A percentile compares a stretch with the other conserved stretches of the same genome.
These are phyloP conservation scores for Neopestalotiopsis sp. DNA, from an alignment of 2,329 filamentous ascomycete genomes.

Conservation along the genomic window DNA sequence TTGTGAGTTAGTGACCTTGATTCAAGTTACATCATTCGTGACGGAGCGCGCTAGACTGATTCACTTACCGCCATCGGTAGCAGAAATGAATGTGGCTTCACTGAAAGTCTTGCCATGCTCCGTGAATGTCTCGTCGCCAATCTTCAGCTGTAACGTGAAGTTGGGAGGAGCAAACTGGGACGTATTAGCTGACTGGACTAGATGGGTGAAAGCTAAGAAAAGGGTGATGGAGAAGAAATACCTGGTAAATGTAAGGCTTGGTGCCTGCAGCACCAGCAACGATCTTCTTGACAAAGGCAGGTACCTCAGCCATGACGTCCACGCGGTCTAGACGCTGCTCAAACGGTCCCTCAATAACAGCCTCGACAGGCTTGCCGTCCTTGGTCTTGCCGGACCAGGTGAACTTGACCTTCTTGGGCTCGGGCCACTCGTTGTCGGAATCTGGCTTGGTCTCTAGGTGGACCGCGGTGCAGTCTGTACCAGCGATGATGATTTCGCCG, in stretches of 20 bases:
- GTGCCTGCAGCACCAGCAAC: slow-evolving; percentile 88
- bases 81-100: slow-evolving; percentile 96
- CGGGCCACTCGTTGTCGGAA: slow-evolving; percentile 83
- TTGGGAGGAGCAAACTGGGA: slow-evolving; percentile 72
- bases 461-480: slow-evolving; percentile 66
- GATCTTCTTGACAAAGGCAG: slow-evolving; percentile 93
- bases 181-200: slow-evolving; percentile 14
- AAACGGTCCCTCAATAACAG: slow-evolving; percentile 71
- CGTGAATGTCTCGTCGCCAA: slow-evolving; percentile 77
- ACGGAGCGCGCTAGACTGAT: too few relatives aligned
- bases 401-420: slow-evolving; percentile 77
- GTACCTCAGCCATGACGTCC: slow-evolving; percentile 96
- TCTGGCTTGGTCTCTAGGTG: slow-evolving; percentile 77
- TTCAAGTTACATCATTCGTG: not conserved
- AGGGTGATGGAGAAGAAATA: slow-evolving; percentile 40
- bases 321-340: slow-evolving; percentile 78
- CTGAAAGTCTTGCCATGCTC: slow-evolving; percentile 83
- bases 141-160: slow-evolving; percentile 79
- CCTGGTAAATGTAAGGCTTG: slow-evolving; percentile 97
- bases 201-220: slow-evolving; percentile 28
- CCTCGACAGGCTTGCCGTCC: slow-evolving; percentile 76
- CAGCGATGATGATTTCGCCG: slow-evolving; percentile 78
- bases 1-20: not conserved
- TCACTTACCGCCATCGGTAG: slow-evolving; percentile 17
- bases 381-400: slow-evolving; percentile 80